Evolutionary conservation across 2,329 filamentous ascomycete species (phyloP), one percentile per base, ranked within the genome.

Genomic region (Botryotinia calthae): DNA sequence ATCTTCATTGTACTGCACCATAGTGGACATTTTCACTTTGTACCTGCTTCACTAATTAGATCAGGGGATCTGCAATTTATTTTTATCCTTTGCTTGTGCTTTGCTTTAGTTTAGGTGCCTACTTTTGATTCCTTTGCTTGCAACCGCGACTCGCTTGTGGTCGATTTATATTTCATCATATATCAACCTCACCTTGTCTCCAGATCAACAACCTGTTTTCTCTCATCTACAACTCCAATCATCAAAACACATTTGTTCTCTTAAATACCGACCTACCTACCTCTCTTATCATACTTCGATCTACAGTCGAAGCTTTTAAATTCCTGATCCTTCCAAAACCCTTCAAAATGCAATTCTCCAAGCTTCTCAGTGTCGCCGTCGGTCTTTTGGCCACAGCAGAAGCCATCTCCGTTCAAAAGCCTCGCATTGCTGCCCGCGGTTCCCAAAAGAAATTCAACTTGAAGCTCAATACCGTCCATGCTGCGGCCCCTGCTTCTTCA

Each of bases 321-420:
- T 42, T 42, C 59, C n/a, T 31, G 9, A 61, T 71, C 31, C 31
- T 48, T 34, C 14, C 3, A 18, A 12, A 22, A 40, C 14, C 8
- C 64, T 25, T 51, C 70, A 72, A 68, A 25, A 72, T 72, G 70
- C 70, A 72, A 68, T 68, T 72, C 63, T 46, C 37, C 63, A 72
- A 56, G 12, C 62, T 72, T 34, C 40, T 72, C 70, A 59, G 63
- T 68, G 51, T 72, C 42, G 51, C 46, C n/a, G 63, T 67, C 18
- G 70, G 70, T 61, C 70, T 72, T 37, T 58, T 61, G 54, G 70
- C 70, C 70, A 68, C 70, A 20, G 63, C 63, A 42, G 70, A 72
- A 28, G 70, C 70, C 25, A 28, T 68, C 31, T 64, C 42, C 14
- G 4, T 58, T 9, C 34, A 61, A 61, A 72, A 68, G 34, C 70